Percentiles rank a stretch among this genome's conserved stretches.
Evolutionary conservation across 2,329 filamentous ascomycete species (phyloP).

Genomic region (Aureobasidium subglaciale): DNA sequence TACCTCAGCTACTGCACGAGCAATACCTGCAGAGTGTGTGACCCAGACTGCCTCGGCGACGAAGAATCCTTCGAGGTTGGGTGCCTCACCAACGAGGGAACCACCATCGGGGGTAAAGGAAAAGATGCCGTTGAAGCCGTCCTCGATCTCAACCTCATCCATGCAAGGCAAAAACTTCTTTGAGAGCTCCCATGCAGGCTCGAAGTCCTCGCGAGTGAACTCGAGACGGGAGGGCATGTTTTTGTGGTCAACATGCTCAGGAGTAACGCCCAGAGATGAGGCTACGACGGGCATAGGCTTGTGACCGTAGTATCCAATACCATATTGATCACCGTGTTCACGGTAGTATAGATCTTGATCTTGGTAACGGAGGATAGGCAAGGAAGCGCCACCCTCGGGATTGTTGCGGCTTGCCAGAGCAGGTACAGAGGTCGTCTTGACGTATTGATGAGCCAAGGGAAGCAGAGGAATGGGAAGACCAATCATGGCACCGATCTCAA

Average conservation of each 20-base stretch:
- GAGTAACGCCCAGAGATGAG: constrained; percentile 46
- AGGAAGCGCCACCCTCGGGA: constrained; percentile 42
- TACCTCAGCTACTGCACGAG: constrained; percentile 52
- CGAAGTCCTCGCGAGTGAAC: constrained; percentile 55
- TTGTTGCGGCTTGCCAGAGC: constrained; percentile 36
- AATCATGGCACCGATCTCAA: constrained; percentile 57
- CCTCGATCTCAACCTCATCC: constrained; percentile 43
- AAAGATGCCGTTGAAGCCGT: constrained; percentile 60
- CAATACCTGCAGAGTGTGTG: constrained; percentile 58
- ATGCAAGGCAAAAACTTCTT: constrained; percentile 49
- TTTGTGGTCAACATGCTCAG: constrained; percentile 48
- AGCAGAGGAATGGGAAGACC: constrained; percentile 52
- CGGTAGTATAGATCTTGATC: constrained; percentile 59
- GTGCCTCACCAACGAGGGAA: constrained; percentile 52
- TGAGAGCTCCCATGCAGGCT: constrained; percentile 52
- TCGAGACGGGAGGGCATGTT: constrained; percentile 57
- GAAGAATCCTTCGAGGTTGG: constrained; percentile 54
- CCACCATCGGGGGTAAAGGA: constrained; percentile 60
- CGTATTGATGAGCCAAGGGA: constrained; percentile 58
- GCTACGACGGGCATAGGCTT: constrained; percentile 54
- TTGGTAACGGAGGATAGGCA: constrained; percentile 57
- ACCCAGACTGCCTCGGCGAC: constrained; percentile 62
- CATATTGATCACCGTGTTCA: constrained; percentile 55
- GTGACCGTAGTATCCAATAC: constrained; percentile 60
- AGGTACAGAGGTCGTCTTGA: constrained; percentile 51